phyloP scores from a whole-genome alignment of 345 rosid genomes.

The Gynandropsis gynandra region DNA sequence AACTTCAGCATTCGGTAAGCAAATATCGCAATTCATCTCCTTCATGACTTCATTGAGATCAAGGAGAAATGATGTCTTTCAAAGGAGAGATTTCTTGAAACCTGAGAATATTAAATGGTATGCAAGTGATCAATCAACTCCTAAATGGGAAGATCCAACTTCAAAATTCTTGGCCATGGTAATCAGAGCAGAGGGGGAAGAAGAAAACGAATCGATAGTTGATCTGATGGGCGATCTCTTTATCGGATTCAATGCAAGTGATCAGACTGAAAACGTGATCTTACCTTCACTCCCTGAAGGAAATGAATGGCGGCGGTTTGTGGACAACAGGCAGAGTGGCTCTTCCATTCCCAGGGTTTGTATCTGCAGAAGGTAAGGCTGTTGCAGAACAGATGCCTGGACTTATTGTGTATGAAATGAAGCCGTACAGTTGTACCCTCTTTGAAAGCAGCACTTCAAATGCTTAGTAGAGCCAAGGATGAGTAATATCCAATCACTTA shows the following conservation, averaged over 20 bases:
- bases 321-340: slow-evolving; percentile 87
- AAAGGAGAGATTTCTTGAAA: slow-evolving; percentile 45
- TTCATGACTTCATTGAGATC: slow-evolving; percentile 54
- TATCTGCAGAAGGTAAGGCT: slow-evolving; percentile 48
- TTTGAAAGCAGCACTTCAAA: slow-evolving; percentile 51
- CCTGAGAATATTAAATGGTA: slow-evolving; percentile 77
- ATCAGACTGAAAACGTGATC: slow-evolving; percentile 33
- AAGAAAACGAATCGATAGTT: slow-evolving; percentile 25
- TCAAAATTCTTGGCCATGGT: slow-evolving; percentile 66
- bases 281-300: slow-evolving; percentile 54
- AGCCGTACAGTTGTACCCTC: slow-evolving; percentile 68
- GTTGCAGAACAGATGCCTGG: slow-evolving; percentile 43
- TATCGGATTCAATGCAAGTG: slow-evolving; percentile 60
- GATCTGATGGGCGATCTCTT: slow-evolving; percentile 45
- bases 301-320: slow-evolving; percentile 55
- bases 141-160: slow-evolving; percentile 67
- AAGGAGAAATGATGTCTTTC: slow-evolving; percentile 65
- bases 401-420: slow-evolving; percentile 49
- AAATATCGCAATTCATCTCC: slow-evolving; percentile 63
- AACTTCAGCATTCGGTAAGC: slow-evolving; percentile 55
- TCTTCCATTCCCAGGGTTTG: slow-evolving; percentile 77
- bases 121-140: slow-evolving; percentile 58
- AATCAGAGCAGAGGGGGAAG: slow-evolving; percentile 45
- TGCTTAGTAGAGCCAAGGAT: slow-evolving; percentile 17
- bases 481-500: slow-evolving; percentile 8